Evolutionary conservation across 139 green algal genomes (phyloP).

Genomic region (Auxenochlorella pyrenoidosa): DNA sequence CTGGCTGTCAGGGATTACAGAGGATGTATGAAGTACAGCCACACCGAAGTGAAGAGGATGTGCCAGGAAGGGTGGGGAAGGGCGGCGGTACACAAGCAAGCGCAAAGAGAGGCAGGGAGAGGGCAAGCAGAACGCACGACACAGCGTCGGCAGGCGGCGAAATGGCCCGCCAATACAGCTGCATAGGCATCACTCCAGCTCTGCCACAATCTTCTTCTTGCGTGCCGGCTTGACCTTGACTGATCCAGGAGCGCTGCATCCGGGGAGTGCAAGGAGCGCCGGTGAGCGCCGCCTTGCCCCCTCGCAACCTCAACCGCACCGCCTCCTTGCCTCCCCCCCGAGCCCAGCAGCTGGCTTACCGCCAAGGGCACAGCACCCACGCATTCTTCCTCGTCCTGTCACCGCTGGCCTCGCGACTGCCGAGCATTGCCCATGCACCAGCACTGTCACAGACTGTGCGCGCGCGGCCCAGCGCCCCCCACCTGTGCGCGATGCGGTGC

Average conservation of each 20-base stretch:
- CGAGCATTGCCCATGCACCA: no score
- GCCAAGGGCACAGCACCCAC: no score
- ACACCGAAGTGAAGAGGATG: no score
- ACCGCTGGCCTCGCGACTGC: no score
- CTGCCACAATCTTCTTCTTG: constrained; percentile 90
- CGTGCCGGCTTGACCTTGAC: constrained; percentile 85
- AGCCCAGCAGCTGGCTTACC: no score
- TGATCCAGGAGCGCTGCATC: constrained; percentile 63
- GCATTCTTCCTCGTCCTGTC: no score
- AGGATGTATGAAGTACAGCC: no score
- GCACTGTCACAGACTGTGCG: no score
- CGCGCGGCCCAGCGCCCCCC: no score
- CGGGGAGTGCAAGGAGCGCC: not conserved
- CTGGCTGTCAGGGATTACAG: no score
- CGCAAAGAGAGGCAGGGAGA: not conserved
- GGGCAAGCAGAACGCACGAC: no score
- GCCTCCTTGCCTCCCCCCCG: not conserved
- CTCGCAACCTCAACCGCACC: not conserved
- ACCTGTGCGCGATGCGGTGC: constrained; percentile 79
- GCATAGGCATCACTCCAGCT: constrained; percentile 73
- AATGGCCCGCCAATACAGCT: not conserved
- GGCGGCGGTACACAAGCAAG: not conserved
- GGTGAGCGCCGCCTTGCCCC: not conserved
- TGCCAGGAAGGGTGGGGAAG: no score
- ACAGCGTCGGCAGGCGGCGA: not conserved